Conservation (phyloP, 169 alveolate species). For the Eimeria zaria region DNA sequence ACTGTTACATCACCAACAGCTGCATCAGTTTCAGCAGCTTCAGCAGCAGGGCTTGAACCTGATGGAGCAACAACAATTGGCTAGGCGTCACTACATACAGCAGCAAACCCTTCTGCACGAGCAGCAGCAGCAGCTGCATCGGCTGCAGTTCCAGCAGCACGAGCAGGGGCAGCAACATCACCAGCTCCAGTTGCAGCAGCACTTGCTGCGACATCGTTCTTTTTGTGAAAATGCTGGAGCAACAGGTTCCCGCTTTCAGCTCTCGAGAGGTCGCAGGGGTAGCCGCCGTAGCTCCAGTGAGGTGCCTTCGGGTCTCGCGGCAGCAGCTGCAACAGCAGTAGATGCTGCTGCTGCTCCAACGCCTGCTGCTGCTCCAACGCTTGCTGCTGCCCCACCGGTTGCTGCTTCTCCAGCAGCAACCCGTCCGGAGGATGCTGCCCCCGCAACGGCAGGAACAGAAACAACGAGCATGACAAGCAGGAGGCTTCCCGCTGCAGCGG, state of each 20-base stretch:
- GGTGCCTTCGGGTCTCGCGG: background rate
- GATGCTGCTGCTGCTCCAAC: background rate
- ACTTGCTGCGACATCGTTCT: slow-evolving; percentile 31
- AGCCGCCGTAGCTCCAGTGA: slow-evolving; percentile 33
- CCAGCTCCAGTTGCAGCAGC: background rate
- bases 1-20: slow-evolving; percentile 22
- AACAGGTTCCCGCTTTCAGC: background rate
- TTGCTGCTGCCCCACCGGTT: no score
- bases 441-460: background rate
- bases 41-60: slow-evolving; percentile 1
- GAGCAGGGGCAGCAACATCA: slow-evolving; percentile 19
- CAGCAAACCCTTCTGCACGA: slow-evolving; percentile 7
- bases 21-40: slow-evolving; percentile 34
- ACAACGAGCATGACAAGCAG: background rate
- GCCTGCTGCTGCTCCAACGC: background rate
- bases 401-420: background rate
- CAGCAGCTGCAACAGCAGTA: background rate
- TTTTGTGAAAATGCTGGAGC: background rate
- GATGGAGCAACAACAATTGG: background rate
- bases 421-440: background rate
- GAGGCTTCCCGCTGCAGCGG: slow-evolving; percentile 32
- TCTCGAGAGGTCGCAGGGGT: background rate
- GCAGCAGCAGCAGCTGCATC: slow-evolving; percentile 34
- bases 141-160: slow-evolving; percentile 31
- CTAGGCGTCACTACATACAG: background rate